phyloP scores from a whole-genome alignment of 116 monocot species.

The Posidonia oceanica region DNA sequence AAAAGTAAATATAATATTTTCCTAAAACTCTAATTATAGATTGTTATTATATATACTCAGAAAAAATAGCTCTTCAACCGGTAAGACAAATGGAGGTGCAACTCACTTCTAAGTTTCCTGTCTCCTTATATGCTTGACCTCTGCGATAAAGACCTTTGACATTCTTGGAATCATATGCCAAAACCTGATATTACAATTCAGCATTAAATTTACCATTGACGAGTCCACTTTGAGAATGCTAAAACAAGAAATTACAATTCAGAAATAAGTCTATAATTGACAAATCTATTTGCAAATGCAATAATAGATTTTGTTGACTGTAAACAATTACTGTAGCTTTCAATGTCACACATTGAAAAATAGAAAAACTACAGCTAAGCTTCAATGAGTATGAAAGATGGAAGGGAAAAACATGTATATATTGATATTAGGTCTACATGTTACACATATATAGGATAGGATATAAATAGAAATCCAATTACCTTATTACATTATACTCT shows the following conservation, averaged over 20 bases:
- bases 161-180: constrained; percentile 64
- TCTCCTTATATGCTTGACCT: constrained; percentile 94
- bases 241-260: constrained; percentile 40
- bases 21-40: neutral
- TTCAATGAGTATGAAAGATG: too few relatives aligned
- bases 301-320: too few relatives aligned
- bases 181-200: constrained; percentile 33
- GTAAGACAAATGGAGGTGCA: neutral
- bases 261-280: too few relatives aligned
- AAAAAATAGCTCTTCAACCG: neutral
- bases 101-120: constrained; percentile 67
- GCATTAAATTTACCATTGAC: neutral
- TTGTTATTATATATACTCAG: neutral
- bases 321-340: too few relatives aligned
- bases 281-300: too few relatives aligned
- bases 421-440: too few relatives aligned
- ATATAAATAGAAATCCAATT: too few relatives aligned
- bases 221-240: neutral
- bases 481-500: too few relatives aligned
- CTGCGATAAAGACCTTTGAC: constrained; percentile 97
- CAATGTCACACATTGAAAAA: too few relatives aligned
- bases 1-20: neutral
- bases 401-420: too few relatives aligned
- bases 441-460: too few relatives aligned
- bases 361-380: too few relatives aligned